These are phyloP conservation scores for Tripterygium wilfordii DNA, from an alignment of 177 flowering plant species.

Conservation along the genomic window DNA sequence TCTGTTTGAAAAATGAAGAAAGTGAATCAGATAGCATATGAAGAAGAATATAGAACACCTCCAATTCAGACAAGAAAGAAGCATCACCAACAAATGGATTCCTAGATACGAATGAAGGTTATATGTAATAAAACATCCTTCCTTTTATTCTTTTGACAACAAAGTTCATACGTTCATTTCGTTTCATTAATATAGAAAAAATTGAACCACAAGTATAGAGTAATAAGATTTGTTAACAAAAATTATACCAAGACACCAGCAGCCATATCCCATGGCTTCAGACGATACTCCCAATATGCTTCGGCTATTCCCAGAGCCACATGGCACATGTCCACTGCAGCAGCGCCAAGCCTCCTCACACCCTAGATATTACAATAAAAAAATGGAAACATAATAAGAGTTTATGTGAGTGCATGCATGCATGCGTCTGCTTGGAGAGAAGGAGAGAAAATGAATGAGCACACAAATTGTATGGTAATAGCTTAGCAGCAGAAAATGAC, in stretches of 20 bases:
- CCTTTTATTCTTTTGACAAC: too few species aligned
- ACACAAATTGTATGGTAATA: background rate
- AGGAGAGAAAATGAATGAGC: background rate
- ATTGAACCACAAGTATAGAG: too few species aligned
- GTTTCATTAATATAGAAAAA: too few species aligned
- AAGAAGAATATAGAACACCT: too few species aligned
- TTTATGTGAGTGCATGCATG: too few species aligned
- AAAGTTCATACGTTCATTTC: too few species aligned
- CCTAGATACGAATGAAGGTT: too few species aligned
- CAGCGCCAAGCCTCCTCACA: constrained; percentile 96
- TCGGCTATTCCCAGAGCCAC: constrained; percentile 92
- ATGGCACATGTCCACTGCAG: constrained; percentile 99
- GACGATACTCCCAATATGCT: constrained; percentile 98
- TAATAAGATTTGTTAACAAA: too few species aligned
- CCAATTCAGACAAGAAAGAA: too few species aligned
- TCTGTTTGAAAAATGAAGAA: constrained; percentile 32
- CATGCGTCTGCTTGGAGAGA: too few species aligned
- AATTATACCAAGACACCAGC: constrained; percentile 88
- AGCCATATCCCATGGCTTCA: constrained; percentile 99
- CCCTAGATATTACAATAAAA: constrained; percentile 43
- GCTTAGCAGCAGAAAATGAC: background rate
- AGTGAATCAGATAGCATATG: background rate
- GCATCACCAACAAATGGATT: too few species aligned
- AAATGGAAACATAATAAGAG: background rate
- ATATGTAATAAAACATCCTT: too few species aligned